phyloP scores from a whole-genome alignment of 2,329 filamentous ascomycete genomes.

The Alternaria sp. region DNA sequence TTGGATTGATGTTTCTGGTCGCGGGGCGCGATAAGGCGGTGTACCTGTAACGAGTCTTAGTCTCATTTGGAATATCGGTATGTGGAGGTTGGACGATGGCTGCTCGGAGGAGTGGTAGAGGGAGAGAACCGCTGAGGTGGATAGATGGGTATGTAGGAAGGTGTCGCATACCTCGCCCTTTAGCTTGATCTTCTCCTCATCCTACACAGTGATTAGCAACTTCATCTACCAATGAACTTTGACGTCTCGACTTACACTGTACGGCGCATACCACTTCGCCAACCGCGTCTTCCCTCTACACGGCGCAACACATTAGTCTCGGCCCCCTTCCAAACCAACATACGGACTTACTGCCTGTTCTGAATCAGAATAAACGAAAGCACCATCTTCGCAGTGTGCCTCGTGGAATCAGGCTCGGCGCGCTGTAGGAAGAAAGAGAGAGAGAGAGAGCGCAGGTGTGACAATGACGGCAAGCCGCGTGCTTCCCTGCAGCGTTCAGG shows the following conservation, averaged over 20 bases:
- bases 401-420: slow-evolving; percentile 13
- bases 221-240: background rate
- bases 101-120: background rate
- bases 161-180: slow-evolving; percentile 81
- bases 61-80: background rate
- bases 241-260: slow-evolving; percentile 67
- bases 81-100: background rate
- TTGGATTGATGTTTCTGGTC: slow-evolving; percentile 99
- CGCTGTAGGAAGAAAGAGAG: slow-evolving; percentile 4
- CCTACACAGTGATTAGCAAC: slow-evolving; percentile 56
- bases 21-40: slow-evolving; percentile 94
- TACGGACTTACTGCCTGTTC: slow-evolving; percentile 75
- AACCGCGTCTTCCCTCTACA: slow-evolving; percentile 94
- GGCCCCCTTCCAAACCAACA: background rate
- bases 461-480: slow-evolving; percentile 2
- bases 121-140: background rate
- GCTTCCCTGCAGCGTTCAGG: background rate
- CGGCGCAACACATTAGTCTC: background rate
- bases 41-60: slow-evolving; percentile 68
- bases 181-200: slow-evolving; percentile 98
- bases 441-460: background rate
- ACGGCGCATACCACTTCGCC: slow-evolving; percentile 98
- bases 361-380: slow-evolving; percentile 91
- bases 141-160: slow-evolving; percentile 4
- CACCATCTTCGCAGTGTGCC: slow-evolving; percentile 57